Evolutionary conservation across 345 rosid species (phyloP).

Genomic region (Populus simonii): DNA sequence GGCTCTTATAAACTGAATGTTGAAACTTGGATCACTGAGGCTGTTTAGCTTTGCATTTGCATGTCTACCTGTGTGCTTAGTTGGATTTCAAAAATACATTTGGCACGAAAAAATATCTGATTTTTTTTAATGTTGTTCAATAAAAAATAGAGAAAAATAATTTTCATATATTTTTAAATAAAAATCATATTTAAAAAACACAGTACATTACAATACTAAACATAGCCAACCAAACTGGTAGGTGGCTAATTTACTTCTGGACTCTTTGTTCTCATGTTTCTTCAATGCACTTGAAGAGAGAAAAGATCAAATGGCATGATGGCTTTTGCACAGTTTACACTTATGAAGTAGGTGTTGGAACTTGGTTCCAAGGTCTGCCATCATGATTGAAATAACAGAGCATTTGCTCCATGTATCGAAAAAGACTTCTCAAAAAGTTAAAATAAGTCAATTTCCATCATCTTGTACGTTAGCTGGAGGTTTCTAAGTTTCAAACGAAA

Average conservation of each 20-base stretch:
- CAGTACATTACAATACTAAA: too few species aligned
- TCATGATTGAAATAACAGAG: conserved; percentile 33
- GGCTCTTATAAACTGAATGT: too few species aligned
- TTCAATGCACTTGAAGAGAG: too few species aligned
- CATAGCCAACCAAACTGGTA: neutral
- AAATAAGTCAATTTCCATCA: conserved; percentile 26
- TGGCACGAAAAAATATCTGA: too few species aligned
- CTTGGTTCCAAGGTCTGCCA: conserved; percentile 53
- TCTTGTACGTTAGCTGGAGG: conserved; percentile 11
- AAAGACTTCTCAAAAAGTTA: conserved; percentile 34
- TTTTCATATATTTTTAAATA: too few species aligned
- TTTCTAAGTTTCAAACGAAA: conserved; percentile 10
- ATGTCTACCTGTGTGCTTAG: too few species aligned
- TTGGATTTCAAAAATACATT: too few species aligned
- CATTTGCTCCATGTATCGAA: conserved; percentile 27
- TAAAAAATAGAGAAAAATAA: too few species aligned
- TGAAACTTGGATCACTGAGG: neutral
- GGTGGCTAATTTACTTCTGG: neutral
- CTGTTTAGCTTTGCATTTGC: too few species aligned
- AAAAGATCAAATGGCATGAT: conserved; percentile 4
- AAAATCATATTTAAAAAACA: too few species aligned
- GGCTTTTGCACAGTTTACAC: conserved; percentile 18
- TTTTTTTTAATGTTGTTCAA: too few species aligned
- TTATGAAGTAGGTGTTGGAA: conserved; percentile 47
- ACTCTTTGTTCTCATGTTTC: neutral